Conservation (phyloP, 495 filamentous ascomycete genomes). For the Aspergillus ostianus region DNA sequence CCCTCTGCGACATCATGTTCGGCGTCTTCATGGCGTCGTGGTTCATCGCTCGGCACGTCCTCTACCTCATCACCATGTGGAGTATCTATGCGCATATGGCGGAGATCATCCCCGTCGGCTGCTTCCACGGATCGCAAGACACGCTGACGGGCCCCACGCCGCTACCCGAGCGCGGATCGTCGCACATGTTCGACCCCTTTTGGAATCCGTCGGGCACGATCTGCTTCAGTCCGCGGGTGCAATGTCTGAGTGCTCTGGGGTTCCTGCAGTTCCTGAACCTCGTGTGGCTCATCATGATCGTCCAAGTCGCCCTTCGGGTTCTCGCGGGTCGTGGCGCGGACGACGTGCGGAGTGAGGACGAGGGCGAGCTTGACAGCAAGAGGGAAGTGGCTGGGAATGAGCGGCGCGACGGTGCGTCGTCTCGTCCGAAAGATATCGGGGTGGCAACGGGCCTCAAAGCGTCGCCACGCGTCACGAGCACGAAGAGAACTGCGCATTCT, state of each 20-base stretch:
- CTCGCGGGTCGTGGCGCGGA: conserved; percentile 68
- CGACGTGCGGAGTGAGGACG: conserved; percentile 66
- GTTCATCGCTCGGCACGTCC: conserved; percentile 69
- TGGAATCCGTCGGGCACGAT: conserved; percentile 57
- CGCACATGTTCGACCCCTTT: conserved; percentile 62
- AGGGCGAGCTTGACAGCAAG: conserved; percentile 31
- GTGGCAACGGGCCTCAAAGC: neutral
- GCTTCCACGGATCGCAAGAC: conserved; percentile 53
- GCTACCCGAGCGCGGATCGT: conserved; percentile 42
- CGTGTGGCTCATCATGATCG: conserved; percentile 78
- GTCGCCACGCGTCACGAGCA: conserved; percentile 2
- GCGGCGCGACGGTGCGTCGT: neutral
- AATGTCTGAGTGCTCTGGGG: conserved; percentile 63
- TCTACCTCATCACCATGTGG: conserved; percentile 65
- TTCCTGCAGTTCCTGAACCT: conserved; percentile 69
- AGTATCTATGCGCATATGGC: conserved; percentile 63
- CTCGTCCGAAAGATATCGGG: neutral
- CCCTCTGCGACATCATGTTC: conserved; percentile 71
- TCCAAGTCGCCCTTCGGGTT: conserved; percentile 66
- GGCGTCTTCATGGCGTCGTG: conserved; percentile 75
- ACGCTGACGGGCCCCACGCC: conserved; percentile 45
- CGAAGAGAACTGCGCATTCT: conserved; percentile 5
- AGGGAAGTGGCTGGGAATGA: conserved; percentile 51
- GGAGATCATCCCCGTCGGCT: conserved; percentile 54
- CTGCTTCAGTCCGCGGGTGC: conserved; percentile 63